Base-by-base conservation (phyloP, 345 rosid genomes). In the Lepidium africanum region DNA sequence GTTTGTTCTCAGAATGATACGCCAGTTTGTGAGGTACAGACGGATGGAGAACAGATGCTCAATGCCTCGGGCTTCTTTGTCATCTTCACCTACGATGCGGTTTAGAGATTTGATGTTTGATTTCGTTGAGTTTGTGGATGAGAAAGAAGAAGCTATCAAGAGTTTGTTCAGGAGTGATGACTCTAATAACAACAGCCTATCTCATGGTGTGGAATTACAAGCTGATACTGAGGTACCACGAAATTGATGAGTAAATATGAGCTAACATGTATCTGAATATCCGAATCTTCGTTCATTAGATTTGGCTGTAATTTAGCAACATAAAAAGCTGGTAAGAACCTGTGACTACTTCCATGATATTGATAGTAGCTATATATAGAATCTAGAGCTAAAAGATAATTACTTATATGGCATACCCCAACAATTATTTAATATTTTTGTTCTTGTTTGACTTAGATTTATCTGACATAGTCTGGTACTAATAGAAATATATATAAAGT, bases 81-180 rank as follows among this genome's bases (percentile, higher is more conserved):
- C 59, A 14, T 35, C 54, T 57, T 58, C 71, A 49, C 77, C 71
- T 47, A 16, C 77, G 0, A 54, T 68, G 14, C 59, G 57, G 42
- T 83, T 80, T 35, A 71, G 81, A 47, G 76, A 79, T 23, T 74
- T 78, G 60, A 17, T 85, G 50, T 77, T 10, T 40, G 79, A 76
- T 74, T 92, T 92, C 50, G 75, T 89, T 7, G 70, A 87, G 67
- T 89, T 92, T 70, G 78, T 88, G 15, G 96, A 92, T 48, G 81
- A 89, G 88, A 92, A 80, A 70, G 98, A 89, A 76, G 98, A 87
- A 69, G 89, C 86, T 48, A 83, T 82, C 81, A 87, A 85, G 85
- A 84, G 77, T 71, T 70, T 81, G 78, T 83, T 84, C 59, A 63
- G 76, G 30, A 51, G 74, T 59, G 84, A 88, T 55, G 35, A 72